These are phyloP conservation scores for Chrysosporium queenslandicum DNA, from an alignment of 2,329 filamentous ascomycete species.

Conservation along the genomic window DNA sequence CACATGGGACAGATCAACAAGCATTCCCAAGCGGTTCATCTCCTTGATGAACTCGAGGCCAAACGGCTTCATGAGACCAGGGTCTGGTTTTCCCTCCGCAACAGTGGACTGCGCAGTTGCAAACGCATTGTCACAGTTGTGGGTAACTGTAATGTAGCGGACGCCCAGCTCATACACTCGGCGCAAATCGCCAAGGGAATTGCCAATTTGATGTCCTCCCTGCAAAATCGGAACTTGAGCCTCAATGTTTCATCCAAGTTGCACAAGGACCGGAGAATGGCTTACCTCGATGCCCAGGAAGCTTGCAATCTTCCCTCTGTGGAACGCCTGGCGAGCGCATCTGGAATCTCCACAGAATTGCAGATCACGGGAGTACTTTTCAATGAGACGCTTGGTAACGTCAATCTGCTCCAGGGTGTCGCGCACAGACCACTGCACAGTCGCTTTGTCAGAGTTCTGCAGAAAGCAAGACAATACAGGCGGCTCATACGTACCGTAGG, in stretches of 20 bases:
- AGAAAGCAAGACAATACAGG: neutral
- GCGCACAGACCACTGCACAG: conserved; percentile 17
- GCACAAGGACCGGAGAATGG: neutral
- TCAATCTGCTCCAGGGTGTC: conserved; percentile 26
- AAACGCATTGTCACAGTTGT: conserved; percentile 26
- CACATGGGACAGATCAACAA: conserved; percentile 24
- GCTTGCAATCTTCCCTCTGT: conserved; percentile 19
- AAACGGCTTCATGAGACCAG: conserved; percentile 19
- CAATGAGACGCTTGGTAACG: conserved; percentile 20
- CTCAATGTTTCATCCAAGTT: neutral
- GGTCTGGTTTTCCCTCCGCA: conserved; percentile 16
- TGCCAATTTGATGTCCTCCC: conserved; percentile 23
- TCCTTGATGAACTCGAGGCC: conserved; percentile 20
- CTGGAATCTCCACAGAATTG: conserved; percentile 18
- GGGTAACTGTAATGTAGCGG: conserved; percentile 22
- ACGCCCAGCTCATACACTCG: conserved; percentile 18
- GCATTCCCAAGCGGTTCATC: conserved; percentile 25
- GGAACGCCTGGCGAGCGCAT: conserved; percentile 20
- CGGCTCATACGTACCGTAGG: conserved; percentile 15
- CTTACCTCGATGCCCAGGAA: conserved; percentile 22
- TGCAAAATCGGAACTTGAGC: conserved; percentile 9
- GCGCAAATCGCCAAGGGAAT: conserved; percentile 18
- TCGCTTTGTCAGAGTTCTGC: neutral
- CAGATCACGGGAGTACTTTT: conserved; percentile 19
- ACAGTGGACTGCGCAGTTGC: conserved; percentile 21